Base-by-base conservation (phyloP, 805 yeast genomes). In the Lipomyces japonicus region DNA sequence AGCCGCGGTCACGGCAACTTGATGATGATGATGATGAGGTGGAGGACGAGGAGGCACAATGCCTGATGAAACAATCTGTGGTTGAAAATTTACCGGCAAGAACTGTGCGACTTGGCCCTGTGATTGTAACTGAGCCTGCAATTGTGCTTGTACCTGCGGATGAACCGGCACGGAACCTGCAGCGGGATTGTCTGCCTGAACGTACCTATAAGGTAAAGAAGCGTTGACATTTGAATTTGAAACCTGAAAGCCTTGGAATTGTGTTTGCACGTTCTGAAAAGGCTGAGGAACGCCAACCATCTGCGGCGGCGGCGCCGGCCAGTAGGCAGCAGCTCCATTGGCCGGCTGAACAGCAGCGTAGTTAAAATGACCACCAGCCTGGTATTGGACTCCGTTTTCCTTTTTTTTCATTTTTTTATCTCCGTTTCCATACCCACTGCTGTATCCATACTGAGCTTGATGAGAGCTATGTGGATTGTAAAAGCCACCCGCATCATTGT, bases 301-400 rank as follows among this genome's bases (percentile, higher is more conserved):
- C n/a, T n/a, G n/a, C 4, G 42, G 19, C 28, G 42, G 38, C 6
- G 46, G 39, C 12, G 46, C 46, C 26, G 22, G 26, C 47, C 47
- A 44, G 42, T 44, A 44, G 9, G 47, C 47, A 19, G 47, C 47
- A 1, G 45, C 45, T n/a, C 42, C 47, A 3, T 41, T 37, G 4
- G 42, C 36, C 37, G 42, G 21, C 37, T 40, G 24, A 18, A 35
- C 39, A 30, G 46, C 16, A 39, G 37, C 24, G 42, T 47, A 47
- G 26, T 39, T 31, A 7, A n/a, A 19, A 38, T 32, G 23, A 2
- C 25, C 12, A n/a, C 16, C 4, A 31, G 10, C 25, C 14, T 32
- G 23, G 30, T 41, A 31, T 19, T 31, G 37, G 9, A 39, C 28
- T 26, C 28, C 32, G 43, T 42, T 23, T 39, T 39, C 42, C 14